Conservation (phyloP, 371 early-diverging fungal genomes). For the Encephalitozoon cuniculi region DNA sequence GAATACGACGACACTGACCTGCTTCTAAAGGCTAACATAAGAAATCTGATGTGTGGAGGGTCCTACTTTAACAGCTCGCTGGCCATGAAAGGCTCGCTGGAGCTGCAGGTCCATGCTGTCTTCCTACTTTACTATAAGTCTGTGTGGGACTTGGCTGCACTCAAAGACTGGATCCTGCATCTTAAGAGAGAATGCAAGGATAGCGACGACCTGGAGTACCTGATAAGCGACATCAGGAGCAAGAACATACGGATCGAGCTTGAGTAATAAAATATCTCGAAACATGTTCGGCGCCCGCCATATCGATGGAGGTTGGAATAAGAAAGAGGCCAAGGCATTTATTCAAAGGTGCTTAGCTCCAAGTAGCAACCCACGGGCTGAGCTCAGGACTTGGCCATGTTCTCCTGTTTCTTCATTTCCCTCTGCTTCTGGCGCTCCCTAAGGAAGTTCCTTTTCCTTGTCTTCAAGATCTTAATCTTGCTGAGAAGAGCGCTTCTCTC, state of each 20-base stretch:
- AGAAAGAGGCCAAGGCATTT: neutral
- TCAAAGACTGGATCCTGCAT: constrained; percentile 11
- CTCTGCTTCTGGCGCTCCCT: constrained; percentile 11
- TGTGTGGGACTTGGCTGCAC: constrained; percentile 32
- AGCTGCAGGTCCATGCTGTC: constrained; percentile 25
- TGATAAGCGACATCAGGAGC: constrained; percentile 15
- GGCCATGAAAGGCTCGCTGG: neutral
- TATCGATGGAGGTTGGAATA: too few relatives aligned
- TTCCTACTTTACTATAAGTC: constrained; percentile 26
- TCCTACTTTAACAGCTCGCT: constrained; percentile 30
- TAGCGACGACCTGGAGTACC: constrained; percentile 18
- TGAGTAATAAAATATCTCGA: neutral
- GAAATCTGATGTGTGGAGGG: constrained; percentile 43
- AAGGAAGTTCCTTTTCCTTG: neutral
- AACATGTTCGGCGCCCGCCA: too few relatives aligned
- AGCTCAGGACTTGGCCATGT: neutral
- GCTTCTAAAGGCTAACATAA: constrained; percentile 32
- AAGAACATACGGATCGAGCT: constrained; percentile 9
- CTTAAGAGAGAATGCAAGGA: constrained; percentile 23
- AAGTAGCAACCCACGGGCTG: neutral
- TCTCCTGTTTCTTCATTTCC: neutral
- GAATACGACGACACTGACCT: constrained; percentile 40
- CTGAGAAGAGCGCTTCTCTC: neutral
- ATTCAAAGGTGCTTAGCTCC: neutral
- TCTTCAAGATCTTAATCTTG: constrained; percentile 3